Evolutionary conservation across 768 basidiomycete species (phyloP), one percentile per base, ranked within the genome.

Genomic region (Leccinum longicurvipes): DNA sequence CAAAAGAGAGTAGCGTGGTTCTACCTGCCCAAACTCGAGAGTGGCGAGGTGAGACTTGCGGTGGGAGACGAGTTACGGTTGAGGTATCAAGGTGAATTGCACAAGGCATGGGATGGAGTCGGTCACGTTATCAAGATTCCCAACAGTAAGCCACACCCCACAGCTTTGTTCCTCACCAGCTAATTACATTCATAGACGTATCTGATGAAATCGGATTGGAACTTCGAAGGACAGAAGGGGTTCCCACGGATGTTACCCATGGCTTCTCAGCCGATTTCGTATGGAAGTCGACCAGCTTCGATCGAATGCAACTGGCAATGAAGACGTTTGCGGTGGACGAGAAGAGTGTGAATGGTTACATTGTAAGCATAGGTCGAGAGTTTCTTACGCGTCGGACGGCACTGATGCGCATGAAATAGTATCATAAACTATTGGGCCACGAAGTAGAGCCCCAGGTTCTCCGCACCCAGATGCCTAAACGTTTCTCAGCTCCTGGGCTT

Each of bases 1-100:
- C 97, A 99, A 75, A 98, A 98, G 75, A 84, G 97, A 28, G 89
- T 98, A n/a, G 96, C 97, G 0, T 99, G 96, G 93, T 99, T 99
- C 72, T 76, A 83, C 56, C 75, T 99, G 68, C 97, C 97, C 2
- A 98, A 98, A 75, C 79, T 99, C 55, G 97, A 99, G 76, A 96
- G 93, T 65, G 97, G 97, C 23, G 97, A 99, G 74, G 95, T 99
- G 21, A 82, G 95, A 62, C 77, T 99, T 47, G 97, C 97, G 0
- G 95, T 97, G 15, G 97, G 97, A 31, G 97, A 99, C 66, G 97
- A 99, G 67, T 73, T 99, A 58, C 78, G 96, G 63, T 69, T 99
- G 67, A 84, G 92, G 66, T 98, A 98, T 67, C 78, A 84, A 28
- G 95, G 93, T 7, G 90, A 93, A 67, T 68, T 93, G 61, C 92